phyloP scores from a whole-genome alignment of 345 rosid genomes.

The Citrus medica region DNA sequence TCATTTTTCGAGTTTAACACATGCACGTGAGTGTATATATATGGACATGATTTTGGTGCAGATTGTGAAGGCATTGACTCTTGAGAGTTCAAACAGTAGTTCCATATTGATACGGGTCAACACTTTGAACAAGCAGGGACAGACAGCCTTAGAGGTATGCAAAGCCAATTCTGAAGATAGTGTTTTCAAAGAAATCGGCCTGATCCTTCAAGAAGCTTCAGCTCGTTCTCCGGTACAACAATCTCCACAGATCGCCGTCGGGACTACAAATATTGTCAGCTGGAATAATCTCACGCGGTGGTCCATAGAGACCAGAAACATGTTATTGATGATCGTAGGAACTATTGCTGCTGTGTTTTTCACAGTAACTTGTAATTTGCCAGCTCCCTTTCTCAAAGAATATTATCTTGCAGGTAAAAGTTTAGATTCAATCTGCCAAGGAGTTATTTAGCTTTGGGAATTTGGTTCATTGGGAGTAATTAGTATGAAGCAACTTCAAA shows the following conservation, averaged over 20 bases:
- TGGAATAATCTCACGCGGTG: too few species aligned
- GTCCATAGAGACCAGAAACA: slow-evolving; percentile 7
- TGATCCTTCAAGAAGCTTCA: too few species aligned
- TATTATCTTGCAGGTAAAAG: not conserved
- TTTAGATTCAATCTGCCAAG: not conserved
- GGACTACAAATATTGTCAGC: too few species aligned
- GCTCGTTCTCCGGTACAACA: too few species aligned
- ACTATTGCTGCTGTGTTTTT: not conserved
- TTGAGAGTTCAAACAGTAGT: not conserved
- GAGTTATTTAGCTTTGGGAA: too few species aligned
- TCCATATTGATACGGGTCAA: not conserved
- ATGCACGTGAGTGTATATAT: too few species aligned
- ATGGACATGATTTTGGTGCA: too few species aligned
- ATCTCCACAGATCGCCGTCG: too few species aligned
- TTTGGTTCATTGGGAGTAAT: too few species aligned
- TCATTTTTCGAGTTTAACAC: too few species aligned
- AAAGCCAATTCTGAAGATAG: not conserved
- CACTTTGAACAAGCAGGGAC: not conserved
- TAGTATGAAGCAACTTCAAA: too few species aligned
- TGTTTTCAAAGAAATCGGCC: not conserved
- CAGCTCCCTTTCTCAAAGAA: not conserved
- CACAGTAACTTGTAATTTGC: not conserved
- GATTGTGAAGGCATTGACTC: too few species aligned
- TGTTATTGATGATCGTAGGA: slow-evolving; percentile 4
- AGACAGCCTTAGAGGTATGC: not conserved